Percentiles rank a stretch among this genome's conserved stretches.
Conservation (phyloP, 352 stramenopile species). For the Pythium dissimile region DNA sequence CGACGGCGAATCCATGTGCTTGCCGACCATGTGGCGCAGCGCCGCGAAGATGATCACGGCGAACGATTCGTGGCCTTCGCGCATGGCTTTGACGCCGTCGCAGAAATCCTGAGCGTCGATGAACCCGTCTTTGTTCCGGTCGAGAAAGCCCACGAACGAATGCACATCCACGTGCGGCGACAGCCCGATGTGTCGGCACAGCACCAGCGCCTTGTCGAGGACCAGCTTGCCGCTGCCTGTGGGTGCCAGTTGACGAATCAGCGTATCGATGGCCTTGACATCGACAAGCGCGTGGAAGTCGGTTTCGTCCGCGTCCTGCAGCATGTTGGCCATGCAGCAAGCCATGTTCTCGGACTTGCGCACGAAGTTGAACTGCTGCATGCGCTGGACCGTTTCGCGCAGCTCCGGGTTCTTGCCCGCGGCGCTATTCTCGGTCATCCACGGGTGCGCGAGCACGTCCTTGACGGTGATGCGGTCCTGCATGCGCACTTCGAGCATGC, state of each 20-base stretch:
- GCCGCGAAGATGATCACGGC: slow-evolving; percentile 62
- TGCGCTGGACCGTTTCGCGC: slow-evolving; percentile 35
- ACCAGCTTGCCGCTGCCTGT: slow-evolving; percentile 43
- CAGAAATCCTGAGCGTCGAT: slow-evolving; percentile 75
- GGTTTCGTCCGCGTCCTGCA: slow-evolving; percentile 45
- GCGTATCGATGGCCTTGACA: slow-evolving; percentile 49
- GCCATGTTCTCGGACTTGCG: slow-evolving; percentile 80
- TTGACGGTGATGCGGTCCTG: slow-evolving; percentile 72
- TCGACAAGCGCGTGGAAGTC: slow-evolving; percentile 60
- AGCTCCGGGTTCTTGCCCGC: slow-evolving; percentile 29
- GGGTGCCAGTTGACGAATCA: slow-evolving; percentile 65
- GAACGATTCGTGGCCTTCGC: slow-evolving; percentile 51
- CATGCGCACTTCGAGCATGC: slow-evolving; percentile 71
- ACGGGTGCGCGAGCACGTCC: slow-evolving; percentile 59
- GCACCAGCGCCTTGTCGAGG: slow-evolving; percentile 42
- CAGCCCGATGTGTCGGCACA: slow-evolving; percentile 52
- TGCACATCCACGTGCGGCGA: slow-evolving; percentile 66
- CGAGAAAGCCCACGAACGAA: slow-evolving; percentile 56
- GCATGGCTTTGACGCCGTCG: slow-evolving; percentile 52
- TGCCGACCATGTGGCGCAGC: slow-evolving; percentile 44
- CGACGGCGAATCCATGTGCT: not conserved
- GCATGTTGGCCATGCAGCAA: slow-evolving; percentile 54
- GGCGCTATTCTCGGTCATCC: slow-evolving; percentile 35
- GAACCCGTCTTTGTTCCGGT: slow-evolving; percentile 66
- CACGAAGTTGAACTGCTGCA: slow-evolving; percentile 78